Evolutionary conservation across 176 grass and related monocot genomes (phyloP).

Genomic region (Lolium perenne): DNA sequence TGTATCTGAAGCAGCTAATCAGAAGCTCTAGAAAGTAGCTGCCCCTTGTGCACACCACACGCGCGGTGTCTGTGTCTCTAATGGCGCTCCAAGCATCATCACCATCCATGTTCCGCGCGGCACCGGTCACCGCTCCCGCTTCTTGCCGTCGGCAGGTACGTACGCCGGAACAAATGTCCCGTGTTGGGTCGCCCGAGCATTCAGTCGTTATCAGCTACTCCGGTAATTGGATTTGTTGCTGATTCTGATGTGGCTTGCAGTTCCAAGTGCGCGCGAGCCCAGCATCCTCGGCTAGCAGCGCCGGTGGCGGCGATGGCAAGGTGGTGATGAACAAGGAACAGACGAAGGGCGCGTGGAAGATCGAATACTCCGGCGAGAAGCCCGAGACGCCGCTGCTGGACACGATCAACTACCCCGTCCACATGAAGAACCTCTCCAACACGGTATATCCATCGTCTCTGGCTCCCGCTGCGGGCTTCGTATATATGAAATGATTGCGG

Average conservation of each 20-base stretch:
- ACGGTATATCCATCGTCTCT: conserved; percentile 31
- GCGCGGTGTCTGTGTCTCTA: background rate
- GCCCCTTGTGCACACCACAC: background rate
- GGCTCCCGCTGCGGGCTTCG: background rate
- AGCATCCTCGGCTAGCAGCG: conserved; percentile 15
- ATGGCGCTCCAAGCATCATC: conserved; percentile 42
- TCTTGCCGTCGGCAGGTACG: conserved; percentile 66
- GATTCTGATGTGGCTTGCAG: conserved; percentile 38
- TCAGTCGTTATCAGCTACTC: background rate
- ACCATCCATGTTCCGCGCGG: conserved; percentile 50
- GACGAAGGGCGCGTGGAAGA: conserved; percentile 46
- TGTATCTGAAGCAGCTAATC: background rate
- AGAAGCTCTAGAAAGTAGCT: background rate
- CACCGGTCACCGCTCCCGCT: conserved; percentile 19
- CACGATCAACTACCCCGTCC: conserved; percentile 74
- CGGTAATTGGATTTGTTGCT: background rate
- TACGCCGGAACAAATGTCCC: background rate
- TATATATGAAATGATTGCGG: background rate
- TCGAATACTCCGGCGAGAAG: conserved; percentile 78
- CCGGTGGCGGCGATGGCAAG: conserved; percentile 39
- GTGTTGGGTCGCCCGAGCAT: background rate
- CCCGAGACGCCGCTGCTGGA: conserved; percentile 80
- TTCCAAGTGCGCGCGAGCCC: conserved; percentile 59
- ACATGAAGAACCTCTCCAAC: conserved; percentile 94
- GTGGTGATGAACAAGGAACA: conserved; percentile 46